Conservation (phyloP, 2,329 filamentous ascomycete species). For the Atkinsonella texensis region DNA sequence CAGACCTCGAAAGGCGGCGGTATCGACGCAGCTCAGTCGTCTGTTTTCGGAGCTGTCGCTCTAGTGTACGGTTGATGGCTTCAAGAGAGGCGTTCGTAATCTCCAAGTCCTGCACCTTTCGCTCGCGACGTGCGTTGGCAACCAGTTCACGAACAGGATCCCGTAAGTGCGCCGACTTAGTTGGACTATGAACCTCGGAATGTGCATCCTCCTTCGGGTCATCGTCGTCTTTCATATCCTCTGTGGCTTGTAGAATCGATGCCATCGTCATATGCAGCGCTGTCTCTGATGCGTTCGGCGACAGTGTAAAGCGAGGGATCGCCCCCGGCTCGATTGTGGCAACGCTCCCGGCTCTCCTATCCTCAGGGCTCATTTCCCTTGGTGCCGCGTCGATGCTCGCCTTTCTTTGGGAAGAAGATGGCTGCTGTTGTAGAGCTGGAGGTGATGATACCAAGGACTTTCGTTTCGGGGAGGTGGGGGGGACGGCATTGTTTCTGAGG, state of each 20-base stretch:
- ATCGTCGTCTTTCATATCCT: conserved; percentile 31
- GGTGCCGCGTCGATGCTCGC: conserved; percentile 31
- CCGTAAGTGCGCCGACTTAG: conserved; percentile 40
- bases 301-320: conserved; percentile 22
- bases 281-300: conserved; percentile 20
- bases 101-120: conserved; percentile 91
- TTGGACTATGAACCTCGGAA: conserved; percentile 38
- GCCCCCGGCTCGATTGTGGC: conserved; percentile 24
- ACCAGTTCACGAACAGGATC: conserved; percentile 64
- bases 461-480: conserved; percentile 16
- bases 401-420: conserved; percentile 24
- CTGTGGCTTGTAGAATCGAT: conserved; percentile 43
- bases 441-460: conserved; percentile 21
- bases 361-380: conserved; percentile 20
- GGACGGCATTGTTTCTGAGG: conserved; percentile 10
- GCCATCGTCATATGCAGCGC: conserved; percentile 33
- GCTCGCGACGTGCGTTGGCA: conserved; percentile 77
- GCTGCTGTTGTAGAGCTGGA: conserved; percentile 23
- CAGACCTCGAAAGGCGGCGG: conserved; percentile 72
- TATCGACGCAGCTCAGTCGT: conserved; percentile 78
- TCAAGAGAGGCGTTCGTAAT: conserved; percentile 93
- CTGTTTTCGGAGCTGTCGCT: conserved; percentile 84
- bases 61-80: conserved; percentile 87
- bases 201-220: conserved; percentile 16
- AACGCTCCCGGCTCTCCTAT: conserved; percentile 30